These are phyloP conservation scores for Cornus suecica DNA, from an alignment of 148 eudicot species.

Conservation along the genomic window DNA sequence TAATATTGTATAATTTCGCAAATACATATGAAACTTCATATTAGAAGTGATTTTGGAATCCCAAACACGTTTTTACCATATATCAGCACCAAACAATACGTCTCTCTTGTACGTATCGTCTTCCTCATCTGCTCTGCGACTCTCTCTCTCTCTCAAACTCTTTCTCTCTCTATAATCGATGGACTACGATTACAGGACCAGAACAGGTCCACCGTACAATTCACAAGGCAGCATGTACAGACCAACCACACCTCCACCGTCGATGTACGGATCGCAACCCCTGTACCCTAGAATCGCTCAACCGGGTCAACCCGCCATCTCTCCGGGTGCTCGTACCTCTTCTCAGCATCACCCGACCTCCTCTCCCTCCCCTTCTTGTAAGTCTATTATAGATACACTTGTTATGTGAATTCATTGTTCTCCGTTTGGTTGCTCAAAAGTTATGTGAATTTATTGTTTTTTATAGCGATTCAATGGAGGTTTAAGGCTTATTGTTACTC, in stretches of 20 bases:
- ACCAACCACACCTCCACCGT: slow-evolving; percentile 10
- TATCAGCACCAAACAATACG: too few relatives aligned
- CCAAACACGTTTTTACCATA: too few relatives aligned
- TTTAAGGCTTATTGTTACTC: neutral
- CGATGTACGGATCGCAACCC: slow-evolving; percentile 27
- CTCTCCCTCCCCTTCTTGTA: slow-evolving; percentile 19
- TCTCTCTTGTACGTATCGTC: too few relatives aligned
- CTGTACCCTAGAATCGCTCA: slow-evolving; percentile 44
- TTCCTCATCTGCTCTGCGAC: neutral
- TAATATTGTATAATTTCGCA: too few relatives aligned
- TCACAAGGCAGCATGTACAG: slow-evolving; percentile 15
- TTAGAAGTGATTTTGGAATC: too few relatives aligned
- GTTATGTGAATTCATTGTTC: neutral
- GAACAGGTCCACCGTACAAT: slow-evolving; percentile 20
- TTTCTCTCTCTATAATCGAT: slow-evolving; percentile 5
- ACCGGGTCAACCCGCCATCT: slow-evolving; percentile 16
- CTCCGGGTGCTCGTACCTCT: slow-evolving; percentile 16
- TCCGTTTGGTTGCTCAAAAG: neutral
- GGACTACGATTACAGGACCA: slow-evolving; percentile 49
- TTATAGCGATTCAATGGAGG: neutral
- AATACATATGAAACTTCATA: too few relatives aligned
- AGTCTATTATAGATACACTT: neutral
- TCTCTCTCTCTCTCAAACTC: neutral
- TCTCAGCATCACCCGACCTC: slow-evolving; percentile 11
- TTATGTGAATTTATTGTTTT: too few relatives aligned